Conservation (phyloP, 169 alveolate species). For the Plasmodium falciparum region DNA sequence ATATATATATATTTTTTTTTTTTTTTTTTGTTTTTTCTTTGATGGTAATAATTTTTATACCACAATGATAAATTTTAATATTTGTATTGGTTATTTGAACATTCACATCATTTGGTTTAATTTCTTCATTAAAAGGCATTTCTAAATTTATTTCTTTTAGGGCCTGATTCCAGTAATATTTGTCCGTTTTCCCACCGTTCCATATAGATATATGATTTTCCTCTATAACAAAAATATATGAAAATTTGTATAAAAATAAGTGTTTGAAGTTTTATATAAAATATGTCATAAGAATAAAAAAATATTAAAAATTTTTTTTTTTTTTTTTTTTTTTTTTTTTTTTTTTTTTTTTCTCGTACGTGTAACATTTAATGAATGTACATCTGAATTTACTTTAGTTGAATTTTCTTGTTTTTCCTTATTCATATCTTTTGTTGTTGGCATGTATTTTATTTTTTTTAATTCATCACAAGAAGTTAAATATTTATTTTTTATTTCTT, state of each 20-base stretch:
- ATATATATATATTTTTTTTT: too few species aligned
- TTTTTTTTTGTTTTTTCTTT: not conserved
- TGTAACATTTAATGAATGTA: not conserved
- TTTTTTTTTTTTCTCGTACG: constrained; percentile 8
- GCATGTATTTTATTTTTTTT: constrained; percentile 27
- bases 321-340: not conserved
- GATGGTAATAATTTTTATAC: constrained; percentile 8
- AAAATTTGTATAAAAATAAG: not conserved
- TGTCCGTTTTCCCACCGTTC: constrained; percentile 84
- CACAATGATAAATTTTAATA: constrained; percentile 37
- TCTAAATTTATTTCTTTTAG: constrained; percentile 83
- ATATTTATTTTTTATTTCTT: constrained; percentile 62
- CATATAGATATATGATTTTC: constrained; percentile 78
- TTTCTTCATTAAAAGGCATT: constrained; percentile 63
- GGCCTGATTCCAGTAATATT: constrained; percentile 85
- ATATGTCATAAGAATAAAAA: not conserved
- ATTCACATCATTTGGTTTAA: constrained; percentile 55
- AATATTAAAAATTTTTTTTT: not conserved
- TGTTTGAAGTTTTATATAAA: not conserved
- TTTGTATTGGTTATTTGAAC: constrained; percentile 58
- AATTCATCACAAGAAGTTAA: constrained; percentile 60
- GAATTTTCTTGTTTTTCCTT: not conserved
- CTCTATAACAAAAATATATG: constrained; percentile 8
- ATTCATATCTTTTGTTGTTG: constrained; percentile 19
- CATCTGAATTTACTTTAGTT: not conserved